Evolutionary conservation across 495 filamentous ascomycete genomes (phyloP).

Genomic region (Aspergillus diversus): DNA sequence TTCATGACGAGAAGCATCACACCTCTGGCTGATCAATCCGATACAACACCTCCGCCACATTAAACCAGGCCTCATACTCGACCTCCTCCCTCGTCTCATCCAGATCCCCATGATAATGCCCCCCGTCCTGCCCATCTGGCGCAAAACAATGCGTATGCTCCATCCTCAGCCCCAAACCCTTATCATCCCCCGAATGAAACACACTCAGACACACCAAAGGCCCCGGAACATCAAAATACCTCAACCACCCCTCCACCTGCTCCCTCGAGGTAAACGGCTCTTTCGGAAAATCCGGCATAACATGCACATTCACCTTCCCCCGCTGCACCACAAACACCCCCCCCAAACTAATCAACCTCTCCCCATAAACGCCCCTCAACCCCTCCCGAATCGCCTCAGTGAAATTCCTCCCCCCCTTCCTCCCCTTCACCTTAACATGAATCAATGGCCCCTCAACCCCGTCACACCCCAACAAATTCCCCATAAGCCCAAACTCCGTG

Average conservation of each 20-base stretch:
- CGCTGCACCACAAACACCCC: slow-evolving; percentile 41
- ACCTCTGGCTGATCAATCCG: slow-evolving; percentile 36
- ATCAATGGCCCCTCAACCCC: slow-evolving; percentile 38
- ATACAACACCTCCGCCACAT: slow-evolving; percentile 38
- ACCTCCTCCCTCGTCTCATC: slow-evolving; percentile 29
- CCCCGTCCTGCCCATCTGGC: slow-evolving; percentile 31
- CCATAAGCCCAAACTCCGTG: slow-evolving; percentile 44
- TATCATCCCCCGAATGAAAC: slow-evolving; percentile 42
- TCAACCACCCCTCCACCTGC: slow-evolving; percentile 39
- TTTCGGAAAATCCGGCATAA: slow-evolving; percentile 51
- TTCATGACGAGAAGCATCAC: too few species aligned
- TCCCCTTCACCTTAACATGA: slow-evolving; percentile 32
- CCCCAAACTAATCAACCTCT: slow-evolving; percentile 36
- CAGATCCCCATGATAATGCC: slow-evolving; percentile 49
- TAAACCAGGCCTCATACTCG: slow-evolving; percentile 47
- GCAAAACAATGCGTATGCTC: slow-evolving; percentile 51
- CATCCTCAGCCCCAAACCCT: slow-evolving; percentile 38
- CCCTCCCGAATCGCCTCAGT: slow-evolving; percentile 37
- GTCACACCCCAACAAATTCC: slow-evolving; percentile 39
- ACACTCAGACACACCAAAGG: slow-evolving; percentile 43
- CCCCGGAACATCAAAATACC: slow-evolving; percentile 37
- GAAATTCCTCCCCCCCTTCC: slow-evolving; percentile 33
- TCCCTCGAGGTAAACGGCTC: slow-evolving; percentile 31
- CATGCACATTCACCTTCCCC: slow-evolving; percentile 40
- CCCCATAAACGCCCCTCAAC: slow-evolving; percentile 31